Percentiles rank a stretch among this genome's conserved stretches.
phyloP scores from a whole-genome alignment of 2,329 filamentous ascomycete genomes.

The Diaporthe capsici region DNA sequence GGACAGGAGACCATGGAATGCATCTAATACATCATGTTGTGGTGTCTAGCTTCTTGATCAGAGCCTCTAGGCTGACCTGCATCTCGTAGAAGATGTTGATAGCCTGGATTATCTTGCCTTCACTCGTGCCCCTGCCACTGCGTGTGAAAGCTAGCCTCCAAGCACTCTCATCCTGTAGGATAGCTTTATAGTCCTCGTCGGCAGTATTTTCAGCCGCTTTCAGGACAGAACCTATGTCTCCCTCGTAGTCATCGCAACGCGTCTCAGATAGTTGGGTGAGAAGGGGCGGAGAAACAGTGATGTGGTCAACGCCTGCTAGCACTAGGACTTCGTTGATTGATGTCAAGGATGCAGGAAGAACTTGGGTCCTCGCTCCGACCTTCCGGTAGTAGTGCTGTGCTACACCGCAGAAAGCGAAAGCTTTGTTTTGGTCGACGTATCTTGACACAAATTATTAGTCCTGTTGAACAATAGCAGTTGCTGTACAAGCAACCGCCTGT shows the following conservation, averaged over 20 bases:
- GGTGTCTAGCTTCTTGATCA: slow-evolving; percentile 41
- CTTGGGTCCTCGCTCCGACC: slow-evolving; percentile 59
- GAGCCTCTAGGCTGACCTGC: slow-evolving; percentile 64
- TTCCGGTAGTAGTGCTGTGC: slow-evolving; percentile 67
- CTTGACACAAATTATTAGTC: slow-evolving; percentile 47
- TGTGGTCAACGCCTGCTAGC: slow-evolving; percentile 69
- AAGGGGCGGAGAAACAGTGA: slow-evolving; percentile 70
- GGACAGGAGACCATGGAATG: not conserved
- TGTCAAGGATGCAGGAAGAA: slow-evolving; percentile 71
- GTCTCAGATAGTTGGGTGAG: slow-evolving; percentile 61
- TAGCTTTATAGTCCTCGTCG: not conserved
- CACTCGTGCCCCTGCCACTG: slow-evolving; percentile 60
- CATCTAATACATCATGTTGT: not conserved
- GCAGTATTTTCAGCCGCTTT: slow-evolving; percentile 41
- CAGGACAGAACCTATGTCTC: slow-evolving; percentile 49
- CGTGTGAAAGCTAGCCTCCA: slow-evolving; percentile 67
- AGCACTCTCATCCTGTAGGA: slow-evolving; percentile 54
- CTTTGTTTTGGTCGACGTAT: slow-evolving; percentile 63
- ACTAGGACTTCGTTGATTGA: slow-evolving; percentile 70
- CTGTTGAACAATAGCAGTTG: not conserved
- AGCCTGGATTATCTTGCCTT: slow-evolving; percentile 67
- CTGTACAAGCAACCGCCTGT: not conserved
- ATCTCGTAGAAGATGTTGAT: slow-evolving; percentile 71
- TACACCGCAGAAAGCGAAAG: slow-evolving; percentile 64
- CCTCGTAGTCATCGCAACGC: slow-evolving; percentile 50